Conservation (phyloP, 208 protist genomes). For the Blechomonas ayalai region DNA sequence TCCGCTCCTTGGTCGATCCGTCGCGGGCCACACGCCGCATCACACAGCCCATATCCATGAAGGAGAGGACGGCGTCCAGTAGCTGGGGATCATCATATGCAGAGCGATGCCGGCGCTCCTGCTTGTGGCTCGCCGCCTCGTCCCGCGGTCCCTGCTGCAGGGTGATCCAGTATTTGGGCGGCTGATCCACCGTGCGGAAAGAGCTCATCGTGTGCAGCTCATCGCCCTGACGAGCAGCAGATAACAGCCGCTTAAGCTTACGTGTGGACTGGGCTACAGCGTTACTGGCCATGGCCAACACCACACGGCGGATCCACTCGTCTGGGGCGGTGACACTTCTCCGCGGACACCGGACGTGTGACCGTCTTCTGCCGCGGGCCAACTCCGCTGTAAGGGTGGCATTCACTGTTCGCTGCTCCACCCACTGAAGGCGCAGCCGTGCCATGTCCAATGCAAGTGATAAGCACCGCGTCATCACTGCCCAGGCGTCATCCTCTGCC, state of each 20-base stretch:
- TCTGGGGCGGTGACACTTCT: not conserved
- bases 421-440: too few species aligned
- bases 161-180: conserved; percentile 27
- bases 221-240: not conserved
- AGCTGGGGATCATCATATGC: conserved; percentile 48
- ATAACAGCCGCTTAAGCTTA: not conserved
- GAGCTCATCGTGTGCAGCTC: conserved; percentile 10
- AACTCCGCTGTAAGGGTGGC: conserved; percentile 9
- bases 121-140: not conserved
- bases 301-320: conserved; percentile 29
- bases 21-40: conserved; percentile 29
- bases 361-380: too few species aligned
- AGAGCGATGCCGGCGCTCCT: conserved; percentile 6
- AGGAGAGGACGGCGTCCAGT: conserved; percentile 35
- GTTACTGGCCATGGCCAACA: conserved; percentile 47
- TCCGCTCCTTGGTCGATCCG: conserved; percentile 27
- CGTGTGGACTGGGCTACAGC: conserved; percentile 28
- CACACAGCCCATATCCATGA: conserved; percentile 60
- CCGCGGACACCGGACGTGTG: not conserved
- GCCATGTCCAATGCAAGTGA: too few species aligned
- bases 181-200: not conserved
- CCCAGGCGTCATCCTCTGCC: not conserved
- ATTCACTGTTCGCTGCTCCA: not conserved
- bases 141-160: not conserved
- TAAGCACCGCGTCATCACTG: too few species aligned